A percentile compares a stretch with the other conserved stretches of the same genome.
Evolutionary conservation across 139 green algal species (phyloP).

Genomic region (Chloropicon primus): DNA sequence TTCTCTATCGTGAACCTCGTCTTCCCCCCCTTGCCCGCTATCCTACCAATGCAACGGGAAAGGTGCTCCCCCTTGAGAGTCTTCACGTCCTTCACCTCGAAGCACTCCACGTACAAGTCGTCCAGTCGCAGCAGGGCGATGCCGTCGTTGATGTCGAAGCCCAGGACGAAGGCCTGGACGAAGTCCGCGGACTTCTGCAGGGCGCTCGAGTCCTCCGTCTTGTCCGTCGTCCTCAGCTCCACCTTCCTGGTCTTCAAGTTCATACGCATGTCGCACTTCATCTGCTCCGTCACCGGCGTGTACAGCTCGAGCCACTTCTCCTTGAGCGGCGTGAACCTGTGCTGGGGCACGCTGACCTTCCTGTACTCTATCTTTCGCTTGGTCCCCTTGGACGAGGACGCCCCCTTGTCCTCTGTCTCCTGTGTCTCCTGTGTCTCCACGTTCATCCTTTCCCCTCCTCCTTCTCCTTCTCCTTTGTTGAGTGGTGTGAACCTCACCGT

Average conservation of each 20-base stretch:
- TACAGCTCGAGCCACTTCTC: constrained; percentile 91
- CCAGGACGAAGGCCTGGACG: constrained; percentile 89
- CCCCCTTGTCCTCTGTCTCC: not conserved
- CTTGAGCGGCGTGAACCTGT: constrained; percentile 93
- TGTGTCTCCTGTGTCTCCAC: not conserved
- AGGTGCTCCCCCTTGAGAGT: constrained; percentile 94
- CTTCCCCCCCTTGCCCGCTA: constrained; percentile 93
- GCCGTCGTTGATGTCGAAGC: constrained; percentile 80
- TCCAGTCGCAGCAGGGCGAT: constrained; percentile 93
- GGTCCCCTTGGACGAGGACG: no score
- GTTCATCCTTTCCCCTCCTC: not conserved
- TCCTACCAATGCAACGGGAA: constrained; percentile 75
- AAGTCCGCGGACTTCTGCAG: constrained; percentile 97
- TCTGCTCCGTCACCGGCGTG: constrained; percentile 85
- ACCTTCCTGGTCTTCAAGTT: constrained; percentile 93
- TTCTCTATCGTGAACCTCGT: constrained; percentile 99
- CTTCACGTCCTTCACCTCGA: constrained; percentile 98
- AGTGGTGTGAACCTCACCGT: not conserved
- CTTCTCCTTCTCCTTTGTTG: not conserved
- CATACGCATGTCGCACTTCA: constrained; percentile 99
- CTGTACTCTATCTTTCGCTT: not conserved
- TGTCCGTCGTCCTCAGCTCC: constrained; percentile 70
- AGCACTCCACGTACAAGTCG: constrained; percentile 95
- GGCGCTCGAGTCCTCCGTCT: constrained; percentile 59
- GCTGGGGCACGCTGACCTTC: constrained; percentile 63